phyloP scores from a whole-genome alignment of 2,329 filamentous ascomycete species.

The Pseudocercospora fuligena region DNA sequence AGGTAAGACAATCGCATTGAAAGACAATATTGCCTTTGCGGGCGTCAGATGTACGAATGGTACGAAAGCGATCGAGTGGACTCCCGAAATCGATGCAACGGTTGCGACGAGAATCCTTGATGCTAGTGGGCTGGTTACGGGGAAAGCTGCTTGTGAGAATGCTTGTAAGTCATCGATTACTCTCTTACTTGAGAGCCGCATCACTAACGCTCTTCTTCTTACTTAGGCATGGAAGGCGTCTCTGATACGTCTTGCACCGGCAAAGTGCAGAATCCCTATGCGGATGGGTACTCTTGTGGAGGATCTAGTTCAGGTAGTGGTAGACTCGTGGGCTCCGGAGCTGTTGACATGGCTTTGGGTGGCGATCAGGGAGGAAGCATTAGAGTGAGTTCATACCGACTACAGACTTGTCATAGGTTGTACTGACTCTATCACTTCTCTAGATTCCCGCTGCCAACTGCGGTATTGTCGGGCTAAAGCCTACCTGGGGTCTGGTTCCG shows the following conservation, averaged over 20 bases:
- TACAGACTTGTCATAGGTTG: neutral
- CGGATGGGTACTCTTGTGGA: slow-evolving; percentile 51
- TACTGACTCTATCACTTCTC: neutral
- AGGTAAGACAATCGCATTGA: slow-evolving; percentile 46
- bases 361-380: slow-evolving; percentile 44
- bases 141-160: slow-evolving; percentile 56
- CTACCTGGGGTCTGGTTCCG: slow-evolving; percentile 56
- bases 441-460: slow-evolving; percentile 44
- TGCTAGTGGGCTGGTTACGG: slow-evolving; percentile 50
- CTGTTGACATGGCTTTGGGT: slow-evolving; percentile 45
- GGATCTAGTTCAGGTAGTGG: slow-evolving; percentile 52
- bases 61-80: slow-evolving; percentile 46
- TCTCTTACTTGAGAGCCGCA: neutral
- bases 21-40: slow-evolving; percentile 55
- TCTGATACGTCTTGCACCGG: slow-evolving; percentile 36
- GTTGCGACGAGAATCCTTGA: slow-evolving; percentile 51
- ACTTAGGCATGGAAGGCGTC: slow-evolving; percentile 21
- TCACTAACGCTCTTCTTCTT: neutral
- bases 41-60: slow-evolving; percentile 52
- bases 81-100: slow-evolving; percentile 50
- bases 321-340: slow-evolving; percentile 48
- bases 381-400: slow-evolving; percentile 34
- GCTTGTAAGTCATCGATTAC: slow-evolving; percentile 14
- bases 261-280: slow-evolving; percentile 49
- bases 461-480: slow-evolving; percentile 48